Base-by-base conservation (phyloP, 495 filamentous ascomycete genomes). In the Aspergillus incahuasiensis region DNA sequence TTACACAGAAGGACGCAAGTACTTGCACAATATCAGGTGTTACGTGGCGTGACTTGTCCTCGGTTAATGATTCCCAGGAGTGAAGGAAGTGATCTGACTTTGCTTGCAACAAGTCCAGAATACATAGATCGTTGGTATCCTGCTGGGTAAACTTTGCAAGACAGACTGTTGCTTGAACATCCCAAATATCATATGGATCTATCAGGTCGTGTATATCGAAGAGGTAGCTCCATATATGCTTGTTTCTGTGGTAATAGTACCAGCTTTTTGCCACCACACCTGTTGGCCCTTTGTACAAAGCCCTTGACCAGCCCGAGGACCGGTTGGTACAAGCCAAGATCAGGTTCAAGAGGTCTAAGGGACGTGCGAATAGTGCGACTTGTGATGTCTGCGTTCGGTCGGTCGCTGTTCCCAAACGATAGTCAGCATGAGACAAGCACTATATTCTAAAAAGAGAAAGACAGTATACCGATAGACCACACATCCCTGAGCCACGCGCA, bases 401-500 rank as follows among this genome's bases (percentile, higher is more conserved):
- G 1, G 71, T 65, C 19, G 69, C 58, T 12, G 63, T 61, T 20
- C 74, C 74, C 75, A 48, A 11, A 8, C 18, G 25, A 48, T 16
- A 16, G 42, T 72, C 50, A 72, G 69, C 24, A 22, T 25, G 16
- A 8, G 38, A 30, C 13, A 48, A 15, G 28, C 24, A 18, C 30
- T 13, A 32, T 6, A 28, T 7, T n/a, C n/a, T n/a, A n/a, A 28
- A 28, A 28, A 28, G 3, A 8, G 16, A 25, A 50, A 41, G 62
- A n/a, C 12, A n/a, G 54, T 76, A 59, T 74, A 90, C 86, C 82
- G 55, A 88, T 86, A 58, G 81, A 82, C 92, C 91, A 96, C 58
- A 82, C 83, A 42, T 82, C 81, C 65, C 86, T 84, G 5, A 92
- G 67, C 92, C 92, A 97, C 60, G 83, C 79, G 55, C 91, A 80